Base-by-base conservation (phyloP, 2,329 filamentous ascomycete genomes). In the Trichoderma arundinaceum region DNA sequence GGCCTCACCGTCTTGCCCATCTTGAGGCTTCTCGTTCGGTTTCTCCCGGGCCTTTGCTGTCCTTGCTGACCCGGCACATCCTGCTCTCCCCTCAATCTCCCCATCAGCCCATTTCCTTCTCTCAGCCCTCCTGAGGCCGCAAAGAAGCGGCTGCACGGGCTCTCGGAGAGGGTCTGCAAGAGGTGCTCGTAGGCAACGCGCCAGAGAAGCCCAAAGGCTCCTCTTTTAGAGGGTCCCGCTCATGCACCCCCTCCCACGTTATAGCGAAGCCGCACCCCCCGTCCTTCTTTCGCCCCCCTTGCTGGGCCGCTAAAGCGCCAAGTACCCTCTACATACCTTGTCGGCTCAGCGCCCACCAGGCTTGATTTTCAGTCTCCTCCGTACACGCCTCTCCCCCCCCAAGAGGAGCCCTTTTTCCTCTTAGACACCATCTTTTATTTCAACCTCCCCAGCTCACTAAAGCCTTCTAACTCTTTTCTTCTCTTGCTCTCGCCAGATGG, bases 401-500 rank as follows among this genome's bases (percentile, higher is more conserved):
- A 51, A 58, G 22, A 60, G 61, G 15, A 49, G 43, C 17, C 48
- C 51, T 48, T 38, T 65, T 65, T 58, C 69, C 64, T 67, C 68
- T 46, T 66, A 54, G 67, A 69, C 69, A 69, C 74, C 71, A 46
- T 70, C 65, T 72, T 66, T 73, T 76, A 75, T 75, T 75, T 76
- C 71, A 74, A 75, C 72, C 72, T 74, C 74, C 69, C 72, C 73
- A 66, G 65, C 73, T 73, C 70, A 72, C 70, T 46, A 44, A 71
- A 69, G 70, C 68, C 67, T 66, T 72, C 75, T 75, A 69, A 74
- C 72, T 73, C 59, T 72, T 73, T 52, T 72, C 33, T 72, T 68
- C 70, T 66, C 61, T 72, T 70, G 72, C 71, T 72, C 70, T 68
- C 74, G 76, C 77, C 81, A 82, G 80, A 83, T 82, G 81, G 80